phyloP scores from a whole-genome alignment of 169 alveolate species.

The Cryptosporidium sp. region DNA sequence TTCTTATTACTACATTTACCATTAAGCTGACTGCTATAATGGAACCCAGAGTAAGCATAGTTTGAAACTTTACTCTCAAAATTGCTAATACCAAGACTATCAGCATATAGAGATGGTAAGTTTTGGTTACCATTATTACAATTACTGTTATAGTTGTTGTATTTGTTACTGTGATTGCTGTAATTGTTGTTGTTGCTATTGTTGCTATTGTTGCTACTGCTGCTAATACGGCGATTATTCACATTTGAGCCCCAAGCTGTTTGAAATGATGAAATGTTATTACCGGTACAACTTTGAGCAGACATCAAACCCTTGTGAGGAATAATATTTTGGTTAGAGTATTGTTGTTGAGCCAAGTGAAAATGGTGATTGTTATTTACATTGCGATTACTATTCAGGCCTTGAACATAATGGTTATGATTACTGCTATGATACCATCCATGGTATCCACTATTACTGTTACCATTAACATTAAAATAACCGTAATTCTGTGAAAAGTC shows the following conservation, averaged over 20 bases:
- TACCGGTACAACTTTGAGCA: background rate
- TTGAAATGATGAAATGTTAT: background rate
- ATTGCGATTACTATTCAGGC: background rate
- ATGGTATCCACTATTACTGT: background rate
- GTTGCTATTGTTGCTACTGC: background rate
- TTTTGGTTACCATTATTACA: background rate
- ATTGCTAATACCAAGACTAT: background rate
- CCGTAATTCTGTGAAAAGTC: background rate
- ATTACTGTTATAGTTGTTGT: no score
- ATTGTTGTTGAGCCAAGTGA: background rate
- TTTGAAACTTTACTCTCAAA: background rate
- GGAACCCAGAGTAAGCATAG: background rate
- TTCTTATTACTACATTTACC: background rate
- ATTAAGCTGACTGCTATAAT: background rate
- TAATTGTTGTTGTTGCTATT: no score
- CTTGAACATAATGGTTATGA: background rate
- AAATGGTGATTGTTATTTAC: background rate
- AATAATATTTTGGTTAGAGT: no score
- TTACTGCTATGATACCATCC: no score
- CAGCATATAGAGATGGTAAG: background rate
- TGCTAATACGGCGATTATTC: background rate
- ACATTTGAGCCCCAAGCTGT: background rate
- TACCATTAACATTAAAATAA: no score
- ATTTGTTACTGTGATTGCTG: no score
- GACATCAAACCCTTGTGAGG: background rate